Conservation (phyloP, 139 green algal species). For the Chlamydomonas sp. region DNA sequence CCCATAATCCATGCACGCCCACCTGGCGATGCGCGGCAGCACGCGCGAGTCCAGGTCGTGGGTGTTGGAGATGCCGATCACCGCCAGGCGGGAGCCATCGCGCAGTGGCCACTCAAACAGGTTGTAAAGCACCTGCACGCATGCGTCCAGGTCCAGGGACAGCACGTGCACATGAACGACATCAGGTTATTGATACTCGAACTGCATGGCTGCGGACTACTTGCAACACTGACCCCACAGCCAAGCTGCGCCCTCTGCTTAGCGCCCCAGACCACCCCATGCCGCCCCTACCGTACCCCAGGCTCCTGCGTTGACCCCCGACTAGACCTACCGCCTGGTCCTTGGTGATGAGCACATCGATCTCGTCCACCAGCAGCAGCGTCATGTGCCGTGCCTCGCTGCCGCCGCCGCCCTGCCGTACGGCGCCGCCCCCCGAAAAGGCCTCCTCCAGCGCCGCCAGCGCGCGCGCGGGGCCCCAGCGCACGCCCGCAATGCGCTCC, state of each 20-base stretch:
- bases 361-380: constrained; percentile 94
- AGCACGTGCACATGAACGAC: too few relatives aligned
- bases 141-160: neutral
- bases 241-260: neutral
- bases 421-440: constrained; percentile 54
- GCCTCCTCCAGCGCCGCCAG: constrained; percentile 73
- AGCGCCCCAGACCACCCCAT: neutral
- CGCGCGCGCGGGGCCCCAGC: constrained; percentile 56
- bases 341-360: constrained; percentile 95
- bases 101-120: constrained; percentile 95
- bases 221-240: neutral
- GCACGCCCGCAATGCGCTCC: constrained; percentile 86
- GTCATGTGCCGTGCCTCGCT: constrained; percentile 44
- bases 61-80: constrained; percentile 98
- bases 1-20: neutral
- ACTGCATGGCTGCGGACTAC: too few relatives aligned
- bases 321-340: constrained; percentile 74
- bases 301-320: neutral
- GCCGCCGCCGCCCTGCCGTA: neutral
- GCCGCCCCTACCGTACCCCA: neutral
- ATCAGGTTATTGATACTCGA: too few relatives aligned
- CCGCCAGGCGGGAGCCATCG: constrained; percentile 70
- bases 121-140: constrained; percentile 94
- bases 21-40: constrained; percentile 87
- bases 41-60: constrained; percentile 96